Percentiles rank a stretch among this genome's conserved stretches.
Evolutionary conservation across 2,329 filamentous ascomycete species (phyloP).

Genomic region (Emydomyces testavorans): DNA sequence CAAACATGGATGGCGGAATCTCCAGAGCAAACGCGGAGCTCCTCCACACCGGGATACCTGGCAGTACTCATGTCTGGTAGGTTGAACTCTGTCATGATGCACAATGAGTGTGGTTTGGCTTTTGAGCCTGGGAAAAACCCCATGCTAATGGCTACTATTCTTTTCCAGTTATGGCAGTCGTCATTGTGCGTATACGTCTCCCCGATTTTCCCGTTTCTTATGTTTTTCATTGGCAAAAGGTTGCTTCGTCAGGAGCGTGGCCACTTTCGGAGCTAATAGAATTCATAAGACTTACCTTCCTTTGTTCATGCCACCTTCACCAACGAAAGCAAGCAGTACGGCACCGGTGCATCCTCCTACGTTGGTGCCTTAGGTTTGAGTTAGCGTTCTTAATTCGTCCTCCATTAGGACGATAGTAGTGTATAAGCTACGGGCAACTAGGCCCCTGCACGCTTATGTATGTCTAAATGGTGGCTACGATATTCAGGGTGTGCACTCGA

Average conservation of each 20-base stretch:
- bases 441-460: too few relatives aligned
- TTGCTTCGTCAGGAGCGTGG: background rate
- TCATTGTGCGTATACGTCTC: constrained; percentile 34
- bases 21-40: constrained; percentile 44
- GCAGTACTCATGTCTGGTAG: constrained; percentile 67
- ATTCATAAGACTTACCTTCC: constrained; percentile 48
- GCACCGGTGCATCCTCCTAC: constrained; percentile 35
- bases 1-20: constrained; percentile 40
- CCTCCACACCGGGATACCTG: constrained; percentile 60
- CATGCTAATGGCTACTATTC: background rate
- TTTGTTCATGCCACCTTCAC: constrained; percentile 50
- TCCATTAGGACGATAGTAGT: too few relatives aligned
- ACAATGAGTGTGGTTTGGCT: too few relatives aligned
- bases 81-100: constrained; percentile 34
- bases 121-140: too few relatives aligned
- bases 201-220: background rate
- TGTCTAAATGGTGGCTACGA: too few relatives aligned
- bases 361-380: background rate
- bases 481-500: too few relatives aligned
- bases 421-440: too few relatives aligned
- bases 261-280: constrained; percentile 12
- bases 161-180: constrained; percentile 48
- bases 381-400: too few relatives aligned
- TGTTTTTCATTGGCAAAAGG: too few relatives aligned
- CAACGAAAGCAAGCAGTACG: constrained; percentile 21